phyloP scores from a whole-genome alignment of 345 rosid species.

The Viola odorata region DNA sequence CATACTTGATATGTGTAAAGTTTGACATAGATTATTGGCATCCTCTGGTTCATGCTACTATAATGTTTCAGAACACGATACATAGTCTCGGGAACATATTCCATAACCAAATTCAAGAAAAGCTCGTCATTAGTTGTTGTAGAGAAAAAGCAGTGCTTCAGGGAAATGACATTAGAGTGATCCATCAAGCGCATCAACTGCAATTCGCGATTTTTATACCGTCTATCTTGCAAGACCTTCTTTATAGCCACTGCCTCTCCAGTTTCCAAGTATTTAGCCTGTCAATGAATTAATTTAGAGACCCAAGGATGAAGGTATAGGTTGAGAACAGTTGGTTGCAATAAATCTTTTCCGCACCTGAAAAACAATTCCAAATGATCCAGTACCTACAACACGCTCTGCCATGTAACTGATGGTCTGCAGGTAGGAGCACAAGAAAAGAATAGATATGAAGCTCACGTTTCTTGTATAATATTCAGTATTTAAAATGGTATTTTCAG shows the following conservation, averaged over 20 bases:
- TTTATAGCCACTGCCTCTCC: conserved; percentile 83
- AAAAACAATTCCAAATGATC: conserved; percentile 78
- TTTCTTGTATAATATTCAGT: background rate
- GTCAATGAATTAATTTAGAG: conserved; percentile 10
- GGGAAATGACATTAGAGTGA: conserved; percentile 72
- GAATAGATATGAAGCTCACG: background rate
- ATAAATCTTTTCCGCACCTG: conserved; percentile 35
- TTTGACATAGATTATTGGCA: conserved; percentile 77
- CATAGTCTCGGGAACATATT: conserved; percentile 73
- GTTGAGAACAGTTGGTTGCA: background rate
- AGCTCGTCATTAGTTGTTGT: conserved; percentile 69
- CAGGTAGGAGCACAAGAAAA: background rate
- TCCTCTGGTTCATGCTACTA: conserved; percentile 54
- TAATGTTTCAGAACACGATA: conserved; percentile 59
- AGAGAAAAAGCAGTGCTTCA: conserved; percentile 87
- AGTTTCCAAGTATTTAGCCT: conserved; percentile 90
- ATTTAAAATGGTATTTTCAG: background rate
- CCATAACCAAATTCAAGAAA: conserved; percentile 77
- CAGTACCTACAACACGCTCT: conserved; percentile 74
- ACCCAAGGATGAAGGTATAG: background rate
- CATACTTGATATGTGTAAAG: conserved; percentile 77
- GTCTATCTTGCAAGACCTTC: conserved; percentile 76
- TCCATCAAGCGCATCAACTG: conserved; percentile 73
- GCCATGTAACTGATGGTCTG: conserved; percentile 91
- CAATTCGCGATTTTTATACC: conserved; percentile 77